These are phyloP conservation scores for Globisporangium apiculatum DNA, from an alignment of 352 stramenopile species.

Conservation along the genomic window DNA sequence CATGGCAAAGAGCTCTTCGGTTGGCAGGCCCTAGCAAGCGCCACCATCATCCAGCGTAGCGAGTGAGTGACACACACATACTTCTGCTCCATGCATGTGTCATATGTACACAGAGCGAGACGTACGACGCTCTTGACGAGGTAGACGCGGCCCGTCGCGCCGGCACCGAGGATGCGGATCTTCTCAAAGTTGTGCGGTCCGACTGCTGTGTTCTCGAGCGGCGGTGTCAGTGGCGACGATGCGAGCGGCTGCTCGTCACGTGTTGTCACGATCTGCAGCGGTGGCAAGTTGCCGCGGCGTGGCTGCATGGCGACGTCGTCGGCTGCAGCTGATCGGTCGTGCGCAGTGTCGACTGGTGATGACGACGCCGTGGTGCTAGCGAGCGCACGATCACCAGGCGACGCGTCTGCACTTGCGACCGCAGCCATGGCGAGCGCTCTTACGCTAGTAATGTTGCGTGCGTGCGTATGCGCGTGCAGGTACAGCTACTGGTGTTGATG, in stretches of 20 bases:
- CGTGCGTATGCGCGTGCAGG: too few relatives aligned
- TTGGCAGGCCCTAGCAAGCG: conserved; percentile 22
- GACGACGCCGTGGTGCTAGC: conserved; percentile 17
- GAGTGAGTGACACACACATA: not conserved
- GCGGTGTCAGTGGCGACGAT: conserved; percentile 4
- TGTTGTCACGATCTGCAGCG: not conserved
- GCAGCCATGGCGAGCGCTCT: not conserved
- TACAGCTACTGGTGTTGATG: too few relatives aligned
- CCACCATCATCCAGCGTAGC: not conserved
- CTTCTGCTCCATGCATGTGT: too few relatives aligned
- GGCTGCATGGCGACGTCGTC: conserved; percentile 4
- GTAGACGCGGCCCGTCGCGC: conserved; percentile 38
- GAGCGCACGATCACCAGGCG: conserved; percentile 20
- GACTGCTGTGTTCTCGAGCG: conserved; percentile 12
- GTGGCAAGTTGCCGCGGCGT: not conserved
- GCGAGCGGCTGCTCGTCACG: too few relatives aligned
- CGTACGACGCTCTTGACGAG: conserved; percentile 35
- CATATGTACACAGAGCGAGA: not conserved
- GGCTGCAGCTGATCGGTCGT: not conserved
- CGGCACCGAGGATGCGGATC: conserved; percentile 32
- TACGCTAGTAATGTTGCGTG: not conserved
- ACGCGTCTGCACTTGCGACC: conserved; percentile 12
- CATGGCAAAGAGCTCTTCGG: conserved; percentile 40
- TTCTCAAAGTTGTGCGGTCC: conserved; percentile 48
- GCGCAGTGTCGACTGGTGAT: not conserved